Evolutionary conservation across 2,329 filamentous ascomycete species (phyloP).

Genomic region (Diaporthe batatas): DNA sequence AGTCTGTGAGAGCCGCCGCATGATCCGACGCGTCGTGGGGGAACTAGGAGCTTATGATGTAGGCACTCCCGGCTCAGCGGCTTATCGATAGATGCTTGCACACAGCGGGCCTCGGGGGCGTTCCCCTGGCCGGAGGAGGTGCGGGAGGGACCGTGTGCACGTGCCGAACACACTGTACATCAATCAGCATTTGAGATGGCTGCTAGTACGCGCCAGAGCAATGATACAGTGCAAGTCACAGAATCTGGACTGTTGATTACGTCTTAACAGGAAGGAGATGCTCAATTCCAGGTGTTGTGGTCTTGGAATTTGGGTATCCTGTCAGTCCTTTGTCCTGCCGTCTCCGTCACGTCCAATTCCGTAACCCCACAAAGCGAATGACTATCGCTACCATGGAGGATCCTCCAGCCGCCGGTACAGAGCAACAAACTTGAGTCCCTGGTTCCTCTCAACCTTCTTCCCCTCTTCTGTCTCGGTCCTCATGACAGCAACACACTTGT

Average conservation of each 20-base stretch:
- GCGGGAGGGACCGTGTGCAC: background rate
- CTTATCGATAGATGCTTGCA: conserved; percentile 41
- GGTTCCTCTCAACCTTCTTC: conserved; percentile 94
- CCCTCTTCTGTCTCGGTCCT: conserved; percentile 91
- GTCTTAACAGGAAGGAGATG: background rate
- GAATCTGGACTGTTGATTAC: background rate
- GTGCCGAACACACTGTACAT: background rate
- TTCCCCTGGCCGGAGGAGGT: background rate
- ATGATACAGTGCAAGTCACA: conserved; percentile 2
- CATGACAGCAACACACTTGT: conserved; percentile 82
- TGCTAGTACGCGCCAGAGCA: background rate
- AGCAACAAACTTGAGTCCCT: conserved; percentile 91
- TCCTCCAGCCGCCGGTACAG: conserved; percentile 86
- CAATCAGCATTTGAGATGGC: too few species aligned
- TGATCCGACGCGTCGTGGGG: conserved; percentile 34
- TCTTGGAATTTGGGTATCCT: conserved; percentile 25
- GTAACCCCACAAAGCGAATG: background rate
- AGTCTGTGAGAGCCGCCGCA: conserved; percentile 37
- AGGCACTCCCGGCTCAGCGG: background rate
- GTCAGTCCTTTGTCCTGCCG: conserved; percentile 7
- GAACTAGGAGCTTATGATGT: conserved; percentile 35
- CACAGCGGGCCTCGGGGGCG: conserved; percentile 5
- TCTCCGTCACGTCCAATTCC: background rate
- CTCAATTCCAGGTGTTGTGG: background rate
- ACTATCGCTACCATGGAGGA: conserved; percentile 74